Evolutionary conservation across 371 early-diverging fungal species (phyloP), one percentile per base, ranked within the genome.

Genomic region (Syncephalastrum monosporum): DNA sequence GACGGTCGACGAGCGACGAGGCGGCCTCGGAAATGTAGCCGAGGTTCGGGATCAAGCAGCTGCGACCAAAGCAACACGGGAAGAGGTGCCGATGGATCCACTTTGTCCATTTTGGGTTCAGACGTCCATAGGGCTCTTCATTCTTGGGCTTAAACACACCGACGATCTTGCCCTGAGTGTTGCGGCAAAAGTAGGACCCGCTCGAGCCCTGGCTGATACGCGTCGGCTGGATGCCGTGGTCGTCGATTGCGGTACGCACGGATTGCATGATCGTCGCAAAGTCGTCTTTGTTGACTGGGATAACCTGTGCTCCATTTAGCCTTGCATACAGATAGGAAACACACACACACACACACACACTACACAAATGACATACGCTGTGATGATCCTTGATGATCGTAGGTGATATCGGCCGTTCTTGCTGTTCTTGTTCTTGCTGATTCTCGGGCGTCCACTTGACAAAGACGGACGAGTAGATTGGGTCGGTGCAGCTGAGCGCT

Each of bases 91-190:
- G 79, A 63, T 94, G 95, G n/a, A 93, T 69, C 93, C 92, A 94
- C 67, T 96, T 94, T 3, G 90, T 86, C 95, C 93, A 96, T 71
- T 96, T 96, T 3, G 94, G 94, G 68, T 94, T 96, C 44, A 91
- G 66, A 5, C 86, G 79, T 0, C 93, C 93, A 66, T 94, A 96
- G 1, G 95, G 96, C 64, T 96, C 96, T 68, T 96, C 96, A 61
- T 96, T 88, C 69, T 93, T 93, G 6, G 96, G 96, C 59, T 96
- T 96, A 69, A 94, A 94, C 0, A 94, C 92, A 5, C 93, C 94
- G 0, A 96, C 87, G 50, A 89, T 90, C 57, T 87, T 84, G 7
- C 88, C 86, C 5, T 82, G 70, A 5, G 67, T 59, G 61, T 91
- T 83, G 38, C 84, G 75, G 67, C 92, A 91, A 67, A 96, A 96